Conservation (phyloP, 441 rosid species). For the Dalechampia spathulata region DNA sequence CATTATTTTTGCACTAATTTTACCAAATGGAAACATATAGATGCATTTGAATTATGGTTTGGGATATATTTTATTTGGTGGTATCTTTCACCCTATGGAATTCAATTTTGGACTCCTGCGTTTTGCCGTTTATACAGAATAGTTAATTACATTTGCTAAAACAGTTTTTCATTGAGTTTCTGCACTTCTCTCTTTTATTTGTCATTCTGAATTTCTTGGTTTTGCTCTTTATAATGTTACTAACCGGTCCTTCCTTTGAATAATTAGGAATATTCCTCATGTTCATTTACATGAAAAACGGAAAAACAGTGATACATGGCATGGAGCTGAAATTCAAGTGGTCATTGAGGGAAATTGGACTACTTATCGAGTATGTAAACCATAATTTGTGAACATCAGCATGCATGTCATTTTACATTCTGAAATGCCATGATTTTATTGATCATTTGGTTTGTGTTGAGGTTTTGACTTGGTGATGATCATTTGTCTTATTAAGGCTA, state of each 20-base stretch:
- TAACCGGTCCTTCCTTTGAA: constrained; percentile 4
- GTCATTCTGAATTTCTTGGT: background rate
- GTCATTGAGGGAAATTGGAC: constrained; percentile 99
- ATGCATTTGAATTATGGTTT: background rate
- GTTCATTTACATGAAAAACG: constrained; percentile 84
- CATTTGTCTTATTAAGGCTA: background rate
- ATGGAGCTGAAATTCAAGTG: constrained; percentile 92
- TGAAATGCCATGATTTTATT: too few relatives aligned
- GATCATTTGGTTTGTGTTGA: too few relatives aligned
- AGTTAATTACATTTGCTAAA: background rate
- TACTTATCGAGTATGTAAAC: constrained; percentile 71
- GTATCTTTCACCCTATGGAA: background rate
- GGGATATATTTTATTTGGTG: background rate
- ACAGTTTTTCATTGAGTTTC: background rate
- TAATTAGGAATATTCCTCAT: constrained; percentile 85
- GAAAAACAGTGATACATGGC: constrained; percentile 64
- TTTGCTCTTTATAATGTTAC: background rate
- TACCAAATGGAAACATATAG: background rate
- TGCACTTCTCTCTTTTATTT: background rate
- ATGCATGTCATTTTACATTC: constrained; percentile 12
- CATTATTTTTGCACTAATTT: background rate
- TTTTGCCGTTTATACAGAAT: background rate
- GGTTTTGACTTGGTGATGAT: background rate
- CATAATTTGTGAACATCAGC: background rate
- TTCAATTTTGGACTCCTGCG: background rate